Evolutionary conservation across 1,284 basidiomycete species (phyloP).

Genomic region (Takashimella tepidaria): DNA sequence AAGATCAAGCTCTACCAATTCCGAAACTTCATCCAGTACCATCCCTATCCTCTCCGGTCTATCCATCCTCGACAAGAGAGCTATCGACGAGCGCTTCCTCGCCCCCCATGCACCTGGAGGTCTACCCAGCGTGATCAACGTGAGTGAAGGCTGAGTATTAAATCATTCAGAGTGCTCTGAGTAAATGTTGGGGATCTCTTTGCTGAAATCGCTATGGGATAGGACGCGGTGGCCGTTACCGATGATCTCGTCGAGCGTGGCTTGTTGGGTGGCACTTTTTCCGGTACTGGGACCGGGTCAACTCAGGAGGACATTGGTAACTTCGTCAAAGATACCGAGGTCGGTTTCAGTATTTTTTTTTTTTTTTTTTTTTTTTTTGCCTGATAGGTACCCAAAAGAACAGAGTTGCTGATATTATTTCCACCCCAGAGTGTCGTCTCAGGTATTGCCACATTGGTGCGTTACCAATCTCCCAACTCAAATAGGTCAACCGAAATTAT

Average conservation of each 20-base stretch:
- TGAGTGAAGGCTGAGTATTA: neutral
- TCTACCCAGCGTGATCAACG: neutral
- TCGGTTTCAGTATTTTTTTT: too few species aligned
- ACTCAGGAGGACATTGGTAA: neutral
- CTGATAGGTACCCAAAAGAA: too few species aligned
- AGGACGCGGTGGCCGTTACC: neutral
- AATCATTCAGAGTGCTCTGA: too few species aligned
- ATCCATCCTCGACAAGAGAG: neutral
- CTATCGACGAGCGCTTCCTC: too few species aligned
- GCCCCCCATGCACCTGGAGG: neutral
- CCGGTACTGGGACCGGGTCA: too few species aligned
- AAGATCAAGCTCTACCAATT: neutral
- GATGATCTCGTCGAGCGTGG: neutral
- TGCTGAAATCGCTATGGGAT: too few species aligned
- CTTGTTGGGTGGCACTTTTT: neutral
- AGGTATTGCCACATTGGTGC: neutral
- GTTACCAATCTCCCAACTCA: too few species aligned
- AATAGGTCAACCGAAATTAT: too few species aligned
- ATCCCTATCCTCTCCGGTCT: neutral
- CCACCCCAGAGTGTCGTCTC: neutral
- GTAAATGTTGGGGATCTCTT: too few species aligned
- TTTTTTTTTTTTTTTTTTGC: too few species aligned
- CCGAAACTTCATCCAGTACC: neutral
- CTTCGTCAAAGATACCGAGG: neutral
- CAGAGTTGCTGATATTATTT: too few species aligned